These are phyloP conservation scores for Coprinellus aureogranulatus DNA, from an alignment of 768 basidiomycete species.

Conservation along the genomic window DNA sequence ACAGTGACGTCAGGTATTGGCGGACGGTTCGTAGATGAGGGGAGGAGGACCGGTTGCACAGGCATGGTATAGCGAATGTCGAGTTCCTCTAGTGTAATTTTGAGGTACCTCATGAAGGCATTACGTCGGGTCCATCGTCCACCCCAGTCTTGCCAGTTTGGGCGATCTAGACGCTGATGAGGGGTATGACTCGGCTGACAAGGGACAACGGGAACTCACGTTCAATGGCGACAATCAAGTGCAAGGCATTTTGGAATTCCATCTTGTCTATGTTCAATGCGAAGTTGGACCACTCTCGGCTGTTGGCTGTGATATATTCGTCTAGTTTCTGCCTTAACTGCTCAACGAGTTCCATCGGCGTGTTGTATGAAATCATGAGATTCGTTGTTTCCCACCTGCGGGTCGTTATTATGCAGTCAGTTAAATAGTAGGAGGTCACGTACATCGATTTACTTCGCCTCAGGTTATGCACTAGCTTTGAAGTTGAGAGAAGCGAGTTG, in stretches of 20 bases:
- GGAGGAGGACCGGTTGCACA: slow-evolving; percentile 67
- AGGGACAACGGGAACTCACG: slow-evolving; percentile 42
- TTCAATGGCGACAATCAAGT: slow-evolving; percentile 67
- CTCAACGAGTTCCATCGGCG: slow-evolving; percentile 69
- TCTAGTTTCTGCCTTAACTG: slow-evolving; percentile 58
- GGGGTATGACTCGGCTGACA: background rate
- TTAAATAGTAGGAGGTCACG: slow-evolving; percentile 25
- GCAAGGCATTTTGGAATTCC: slow-evolving; percentile 72
- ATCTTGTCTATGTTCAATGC: slow-evolving; percentile 73
- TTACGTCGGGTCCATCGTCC: slow-evolving; percentile 75
- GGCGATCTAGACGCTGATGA: slow-evolving; percentile 53
- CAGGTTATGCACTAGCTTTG: slow-evolving; percentile 77
- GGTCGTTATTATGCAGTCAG: no score
- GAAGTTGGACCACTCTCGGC: slow-evolving; percentile 69
- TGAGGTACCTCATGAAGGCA: slow-evolving; percentile 72
- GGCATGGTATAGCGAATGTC: slow-evolving; percentile 71
- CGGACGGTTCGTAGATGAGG: slow-evolving; percentile 19
- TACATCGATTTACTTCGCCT: slow-evolving; percentile 74
- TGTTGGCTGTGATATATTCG: slow-evolving; percentile 60
- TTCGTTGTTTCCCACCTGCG: slow-evolving; percentile 66
- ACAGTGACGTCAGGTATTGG: background rate
- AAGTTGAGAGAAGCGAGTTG: slow-evolving; percentile 64
- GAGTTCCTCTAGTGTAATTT: slow-evolving; percentile 68
- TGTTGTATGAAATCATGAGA: slow-evolving; percentile 64
- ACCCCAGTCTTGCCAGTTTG: slow-evolving; percentile 88